phyloP scores from a whole-genome alignment of 257 asterid genomes.

The Solanum infundibuliforme region DNA sequence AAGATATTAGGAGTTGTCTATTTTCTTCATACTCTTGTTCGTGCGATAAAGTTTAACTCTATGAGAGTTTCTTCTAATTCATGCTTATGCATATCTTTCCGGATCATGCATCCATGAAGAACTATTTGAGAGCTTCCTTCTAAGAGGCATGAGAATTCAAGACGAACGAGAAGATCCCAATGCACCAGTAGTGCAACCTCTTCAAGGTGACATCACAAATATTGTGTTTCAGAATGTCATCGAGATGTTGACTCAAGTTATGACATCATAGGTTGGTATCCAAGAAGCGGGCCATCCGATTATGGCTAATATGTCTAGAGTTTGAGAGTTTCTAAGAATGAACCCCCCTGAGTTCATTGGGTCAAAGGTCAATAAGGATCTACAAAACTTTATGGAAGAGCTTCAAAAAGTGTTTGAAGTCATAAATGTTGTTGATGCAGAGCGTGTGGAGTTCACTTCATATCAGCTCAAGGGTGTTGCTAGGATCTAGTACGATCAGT shows the following conservation, averaged over 20 bases:
- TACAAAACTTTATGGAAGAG: neutral
- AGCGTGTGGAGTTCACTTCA: neutral
- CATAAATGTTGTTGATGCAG: neutral
- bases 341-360: neutral
- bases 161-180: neutral
- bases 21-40: neutral
- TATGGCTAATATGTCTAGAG: neutral
- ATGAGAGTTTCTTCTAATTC: neutral
- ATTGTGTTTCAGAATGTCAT: neutral
- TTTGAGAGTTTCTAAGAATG: neutral
- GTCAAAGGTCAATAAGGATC: neutral
- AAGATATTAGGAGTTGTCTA: neutral
- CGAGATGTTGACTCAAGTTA: neutral
- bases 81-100: neutral
- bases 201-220: neutral
- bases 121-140: neutral
- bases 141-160: neutral
- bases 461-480: neutral
- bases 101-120: neutral
- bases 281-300: neutral
- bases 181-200: neutral
- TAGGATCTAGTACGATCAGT: neutral
- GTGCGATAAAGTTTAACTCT: neutral
- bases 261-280: neutral
- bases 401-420: neutral